Base-by-base conservation (phyloP, 306 rosid genomes). In the Lathyrus tuberosus region DNA sequence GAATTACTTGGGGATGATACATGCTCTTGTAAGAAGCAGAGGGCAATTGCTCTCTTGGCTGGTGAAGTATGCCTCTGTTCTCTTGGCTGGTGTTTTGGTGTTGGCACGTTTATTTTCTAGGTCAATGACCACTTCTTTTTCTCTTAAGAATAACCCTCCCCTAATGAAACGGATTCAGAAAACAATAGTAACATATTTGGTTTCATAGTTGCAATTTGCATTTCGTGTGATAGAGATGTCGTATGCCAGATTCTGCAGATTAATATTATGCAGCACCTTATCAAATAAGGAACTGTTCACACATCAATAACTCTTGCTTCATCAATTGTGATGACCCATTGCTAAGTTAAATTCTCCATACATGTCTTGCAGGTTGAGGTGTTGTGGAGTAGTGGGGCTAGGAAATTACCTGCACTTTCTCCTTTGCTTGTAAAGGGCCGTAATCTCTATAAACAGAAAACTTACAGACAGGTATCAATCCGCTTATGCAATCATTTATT, bases 361-460 rank as follows among this genome's bases (percentile, higher is more conserved):
- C 68, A 20, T 51, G 42, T 47, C 62, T 71, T 79, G 48, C 70
- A 82, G 96, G 91, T 88, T 49, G 97, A 91, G 76, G 97, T 91
- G 69, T 16, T 91, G 61, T 88, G 97, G 96, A 91, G 88, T 82
- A 79, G 63, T 69, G 96, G 97, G 30, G 54, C 66, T 65, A 79
- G 69, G 78, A 84, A 81, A 66, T 69, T 91, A 81, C 71, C 84
- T 57, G 83, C 84, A 5, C 88, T 85, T 51, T 85, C 46, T 78
- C 87, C 91, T 75, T 62, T 88, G 77, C 96, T 91, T 70, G 87
- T 91, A 31, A 91, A 88, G 88, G 97, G 96, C 12, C 89, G 93
- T 11, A 91, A 91, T 72, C 97, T 91, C 69, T 91, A 91, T 70
- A 88, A 74, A 75, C 68, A 72, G 83, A 85, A 76, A 82, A 86